phyloP scores from a whole-genome alignment of 345 rosid genomes.

The Tarenaya hassleriana region DNA sequence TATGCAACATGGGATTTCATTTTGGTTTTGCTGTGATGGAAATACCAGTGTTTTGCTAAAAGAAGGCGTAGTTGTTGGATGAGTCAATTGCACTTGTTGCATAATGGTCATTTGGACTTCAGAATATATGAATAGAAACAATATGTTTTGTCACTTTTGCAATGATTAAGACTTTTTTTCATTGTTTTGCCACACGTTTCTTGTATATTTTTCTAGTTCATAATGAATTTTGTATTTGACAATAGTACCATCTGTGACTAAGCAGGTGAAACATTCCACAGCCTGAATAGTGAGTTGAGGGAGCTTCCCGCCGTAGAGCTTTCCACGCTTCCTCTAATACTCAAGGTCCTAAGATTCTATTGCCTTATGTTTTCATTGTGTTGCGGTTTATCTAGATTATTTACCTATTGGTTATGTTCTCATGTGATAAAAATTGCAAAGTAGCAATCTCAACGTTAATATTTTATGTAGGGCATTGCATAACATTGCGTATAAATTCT shows the following conservation, averaged over 20 bases:
- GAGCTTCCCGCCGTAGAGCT: slow-evolving; percentile 76
- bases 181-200: neutral
- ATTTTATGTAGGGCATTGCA: neutral
- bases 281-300: slow-evolving; percentile 54
- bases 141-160: slow-evolving; percentile 6
- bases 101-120: slow-evolving; percentile 9
- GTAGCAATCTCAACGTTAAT: neutral
- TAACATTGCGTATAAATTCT: neutral
- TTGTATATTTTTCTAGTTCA: neutral
- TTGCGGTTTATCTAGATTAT: neutral
- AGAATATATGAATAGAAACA: neutral
- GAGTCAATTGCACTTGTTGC: slow-evolving; percentile 6
- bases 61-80: slow-evolving; percentile 3
- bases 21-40: neutral
- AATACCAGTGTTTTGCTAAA: neutral
- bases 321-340: slow-evolving; percentile 67
- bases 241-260: slow-evolving; percentile 14
- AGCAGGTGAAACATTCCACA: slow-evolving; percentile 63
- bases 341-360: slow-evolving; percentile 51
- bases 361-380: slow-evolving; percentile 18
- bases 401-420: too few relatives aligned
- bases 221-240: slow-evolving; percentile 14
- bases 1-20: slow-evolving; percentile 6
- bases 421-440: neutral
- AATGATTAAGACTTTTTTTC: slow-evolving; percentile 12